These are phyloP conservation scores for Neospora caninum DNA, from an alignment of 169 alveolate species.

Conservation along the genomic window DNA sequence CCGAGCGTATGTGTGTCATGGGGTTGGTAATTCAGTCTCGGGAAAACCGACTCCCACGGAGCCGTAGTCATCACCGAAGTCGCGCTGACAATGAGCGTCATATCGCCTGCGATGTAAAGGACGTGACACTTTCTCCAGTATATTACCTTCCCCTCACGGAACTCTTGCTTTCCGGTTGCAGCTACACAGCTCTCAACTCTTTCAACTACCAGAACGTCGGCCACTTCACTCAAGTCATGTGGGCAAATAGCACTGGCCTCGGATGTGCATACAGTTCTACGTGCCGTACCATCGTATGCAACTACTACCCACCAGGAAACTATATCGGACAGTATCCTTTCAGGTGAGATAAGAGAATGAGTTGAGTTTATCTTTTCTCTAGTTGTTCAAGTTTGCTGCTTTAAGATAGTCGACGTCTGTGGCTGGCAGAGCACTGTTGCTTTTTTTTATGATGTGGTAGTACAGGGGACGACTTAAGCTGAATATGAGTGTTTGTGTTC, in stretches of 20 bases:
- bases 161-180: neutral
- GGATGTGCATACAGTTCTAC: conserved; percentile 51
- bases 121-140: too few relatives aligned
- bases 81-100: too few relatives aligned
- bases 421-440: too few relatives aligned
- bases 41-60: too few relatives aligned
- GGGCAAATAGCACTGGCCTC: conserved; percentile 44
- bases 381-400: too few relatives aligned
- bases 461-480: too few relatives aligned
- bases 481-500: neutral
- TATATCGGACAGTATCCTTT: conserved; percentile 45
- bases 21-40: too few relatives aligned
- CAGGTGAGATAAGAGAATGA: conserved; percentile 13
- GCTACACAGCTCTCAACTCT: neutral
- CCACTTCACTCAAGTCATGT: conserved; percentile 64
- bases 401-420: too few relatives aligned
- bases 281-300: conserved; percentile 35
- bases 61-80: too few relatives aligned
- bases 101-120: too few relatives aligned
- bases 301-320: conserved; percentile 56
- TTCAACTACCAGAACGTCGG: conserved; percentile 21
- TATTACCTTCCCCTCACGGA: neutral
- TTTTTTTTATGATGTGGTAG: too few relatives aligned
- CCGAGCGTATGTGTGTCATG: too few relatives aligned
- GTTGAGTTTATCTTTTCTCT: neutral